Base-by-base conservation (phyloP, 148 eudicot species). In the Vaccinium vitisidaea region DNA sequence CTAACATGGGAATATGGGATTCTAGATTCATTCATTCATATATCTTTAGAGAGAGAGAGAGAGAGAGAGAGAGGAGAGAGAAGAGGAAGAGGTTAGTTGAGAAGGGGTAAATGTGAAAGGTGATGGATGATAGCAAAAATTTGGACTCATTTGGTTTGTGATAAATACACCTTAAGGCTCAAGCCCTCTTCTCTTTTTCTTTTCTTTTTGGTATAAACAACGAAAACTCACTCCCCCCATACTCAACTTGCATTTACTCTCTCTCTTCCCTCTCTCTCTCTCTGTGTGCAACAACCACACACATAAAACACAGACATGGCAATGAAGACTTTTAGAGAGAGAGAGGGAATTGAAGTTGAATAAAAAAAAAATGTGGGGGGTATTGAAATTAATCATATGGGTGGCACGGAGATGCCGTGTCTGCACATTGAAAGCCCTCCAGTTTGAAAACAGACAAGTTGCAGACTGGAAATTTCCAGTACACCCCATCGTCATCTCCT, bases 321-420 rank as follows among this genome's bases (percentile, higher is more conserved):
- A 23, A 65, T 23, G 70, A 23, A n/a, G 32, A 23, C 12, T 27
- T 69, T 27, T 1, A 69, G 39, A 13, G 16, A 27, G 16, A 27
- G 43, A 82, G 54, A 50, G 23, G 19, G 63, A 69, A 10, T 18
- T 21, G 30, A 6, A 59, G 6, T 61, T 61, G 11, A 61, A 11
- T 27, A 12, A 25, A 27, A 27, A 27, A 27, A 69, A 65, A 19
- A 9, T 1, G 11, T 23, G 70, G 11, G 13, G 27, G 12, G 74
- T 69, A 27, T 13, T 32, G 56, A 27, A 23, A 71, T 46, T n/a
- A 84, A 48, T 79, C 43, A 69, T 19, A 55, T 56, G 50, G 83
- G 77, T 39, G 85, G 88, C 91, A 92, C 91, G 92, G 85, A 92
- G 86, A 88, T 87, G 89, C 90, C 91, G 93, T 90, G 92, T 82